Evolutionary conservation across 306 rosid genomes (phyloP).

Genomic region (Cicer arietinum): DNA sequence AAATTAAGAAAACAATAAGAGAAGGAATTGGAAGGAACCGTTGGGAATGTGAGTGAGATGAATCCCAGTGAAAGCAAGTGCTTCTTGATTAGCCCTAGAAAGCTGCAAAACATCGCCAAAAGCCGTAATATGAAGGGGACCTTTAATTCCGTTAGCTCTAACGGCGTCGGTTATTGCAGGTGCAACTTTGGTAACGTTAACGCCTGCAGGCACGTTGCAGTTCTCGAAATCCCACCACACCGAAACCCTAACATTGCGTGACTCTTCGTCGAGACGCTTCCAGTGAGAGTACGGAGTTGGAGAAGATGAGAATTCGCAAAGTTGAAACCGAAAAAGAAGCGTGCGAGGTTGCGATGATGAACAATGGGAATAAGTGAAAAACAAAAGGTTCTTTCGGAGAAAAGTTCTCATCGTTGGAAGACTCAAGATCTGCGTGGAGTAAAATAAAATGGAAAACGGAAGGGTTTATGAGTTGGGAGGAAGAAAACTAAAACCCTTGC

Average conservation of each 20-base stretch:
- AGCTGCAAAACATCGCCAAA: constrained; percentile 75
- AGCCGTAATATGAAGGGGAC: constrained; percentile 79
- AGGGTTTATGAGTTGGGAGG: not conserved
- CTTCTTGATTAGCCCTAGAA: constrained; percentile 67
- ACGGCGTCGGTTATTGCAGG: constrained; percentile 64
- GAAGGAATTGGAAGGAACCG: constrained; percentile 45
- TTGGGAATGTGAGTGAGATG: constrained; percentile 69
- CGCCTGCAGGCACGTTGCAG: constrained; percentile 59
- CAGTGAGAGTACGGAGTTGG: not conserved
- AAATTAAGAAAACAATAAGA: not conserved
- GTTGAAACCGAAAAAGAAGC: constrained; percentile 36
- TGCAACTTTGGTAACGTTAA: constrained; percentile 55
- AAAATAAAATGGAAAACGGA: not conserved
- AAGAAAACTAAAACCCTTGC: constrained; percentile 16
- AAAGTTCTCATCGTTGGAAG: constrained; percentile 38
- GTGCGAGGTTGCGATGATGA: not conserved
- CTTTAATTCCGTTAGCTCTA: constrained; percentile 80
- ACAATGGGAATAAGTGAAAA: constrained; percentile 1
- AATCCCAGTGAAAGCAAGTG: constrained; percentile 74
- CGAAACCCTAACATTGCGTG: constrained; percentile 69
- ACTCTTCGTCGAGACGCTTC: constrained; percentile 64
- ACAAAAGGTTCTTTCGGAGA: constrained; percentile 25
- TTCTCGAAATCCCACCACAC: constrained; percentile 99
- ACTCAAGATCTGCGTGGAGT: not conserved
- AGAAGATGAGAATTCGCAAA: constrained; percentile 44